Base-by-base conservation (phyloP, 148 eudicot species). In the Polygonum maritimum region DNA sequence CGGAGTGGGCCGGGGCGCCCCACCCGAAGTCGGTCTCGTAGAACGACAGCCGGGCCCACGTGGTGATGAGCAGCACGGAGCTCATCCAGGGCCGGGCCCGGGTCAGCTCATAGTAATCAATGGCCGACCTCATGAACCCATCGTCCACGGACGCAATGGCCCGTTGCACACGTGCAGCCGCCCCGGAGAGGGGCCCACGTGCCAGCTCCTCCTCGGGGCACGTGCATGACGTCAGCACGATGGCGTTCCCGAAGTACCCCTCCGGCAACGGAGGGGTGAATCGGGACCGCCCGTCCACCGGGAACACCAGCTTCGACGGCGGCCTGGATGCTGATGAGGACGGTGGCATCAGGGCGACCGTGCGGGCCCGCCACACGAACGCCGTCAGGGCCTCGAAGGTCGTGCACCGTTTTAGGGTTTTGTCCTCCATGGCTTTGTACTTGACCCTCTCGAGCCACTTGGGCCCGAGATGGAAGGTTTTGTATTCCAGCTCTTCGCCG, bases 11-110 rank as follows among this genome's bases (percentile, higher is more conserved):
- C 5, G 90, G 90, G 13, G 79, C 85, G 2, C 90, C 90, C 90
- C 90, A 87, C 36, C 90, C 90, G 38, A 87, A 87, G 74, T 87
- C 90, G 4, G 88, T 84, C 3, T 81, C 80, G 38, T 85, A 83
- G 10, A 87, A 85, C 7, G 82, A 80, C 73, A 87, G 70, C 26
- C 86, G 83, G 35, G 88, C 81, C 88, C 90, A 87, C 14, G 86
- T 83, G 0, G 86, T 85, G 2, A 87, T 85, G 71, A 85, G 31
- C 26, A 87, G 87, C 2, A 84, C 83, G 0, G 85, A 83, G 74
- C 82, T 79, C 80, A 85, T 58, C 36, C 85, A 82, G 36, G 86
- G 85, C 79, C 85, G 76, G 13, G 83, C 84, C 10, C 88, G 73
- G 12, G 86, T 83, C 1, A 74, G 54, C 74, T 87, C 85, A 35